Evolutionary conservation across 2,329 filamentous ascomycete species (phyloP), one percentile per base, ranked within the genome.

Genomic region (Microdochium bolleyi): DNA sequence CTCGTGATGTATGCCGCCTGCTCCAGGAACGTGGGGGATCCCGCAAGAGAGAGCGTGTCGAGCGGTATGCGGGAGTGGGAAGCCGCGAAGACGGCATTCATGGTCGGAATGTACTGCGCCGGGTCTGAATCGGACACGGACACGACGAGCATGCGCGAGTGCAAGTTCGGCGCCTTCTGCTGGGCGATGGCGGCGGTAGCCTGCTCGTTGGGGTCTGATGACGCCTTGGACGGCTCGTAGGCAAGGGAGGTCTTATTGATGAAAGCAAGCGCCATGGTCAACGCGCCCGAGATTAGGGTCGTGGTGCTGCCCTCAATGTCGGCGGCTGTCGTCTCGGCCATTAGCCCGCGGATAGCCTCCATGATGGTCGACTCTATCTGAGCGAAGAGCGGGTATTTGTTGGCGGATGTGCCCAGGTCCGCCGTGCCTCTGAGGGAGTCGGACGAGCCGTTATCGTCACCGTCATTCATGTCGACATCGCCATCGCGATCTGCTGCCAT

Each of bases 71-170:
- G 83, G 52, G 91, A 80, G 58, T 92, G 85, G 63, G 95, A 89
- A 54, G 92, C 94, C 2, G 94, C 94, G 70, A 99, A 99, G 56
- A 97, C 95, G 62, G 87, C 83, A 72, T 99, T 99, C 94, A 99
- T 99, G 60, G 95, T 94, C 0, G 92, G 88, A 53, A 99, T 99
- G 73, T 99, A 99, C 69, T 97, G 88, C 4, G 91, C 84, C 0
- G 95, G 82, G 62, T 92, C 88, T 44, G 80, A 79, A 64, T 90
- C 90, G 49, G 89, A 95, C 3, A 96, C 91, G 49, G 89, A 95
- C 52, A 99, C 69, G 57, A 97, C 85, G 52, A 99, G 79, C 62
- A 99, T 95, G 55, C 94, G 88, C 14, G 86, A 87, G 59, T 88
- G 85, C 21, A 94, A 75, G 19, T 80, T 75, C 2, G 72, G 63